These are phyloP conservation scores for Metschnikowia gelsemii DNA, from an alignment of 805 yeast genomes.

Conservation along the genomic window DNA sequence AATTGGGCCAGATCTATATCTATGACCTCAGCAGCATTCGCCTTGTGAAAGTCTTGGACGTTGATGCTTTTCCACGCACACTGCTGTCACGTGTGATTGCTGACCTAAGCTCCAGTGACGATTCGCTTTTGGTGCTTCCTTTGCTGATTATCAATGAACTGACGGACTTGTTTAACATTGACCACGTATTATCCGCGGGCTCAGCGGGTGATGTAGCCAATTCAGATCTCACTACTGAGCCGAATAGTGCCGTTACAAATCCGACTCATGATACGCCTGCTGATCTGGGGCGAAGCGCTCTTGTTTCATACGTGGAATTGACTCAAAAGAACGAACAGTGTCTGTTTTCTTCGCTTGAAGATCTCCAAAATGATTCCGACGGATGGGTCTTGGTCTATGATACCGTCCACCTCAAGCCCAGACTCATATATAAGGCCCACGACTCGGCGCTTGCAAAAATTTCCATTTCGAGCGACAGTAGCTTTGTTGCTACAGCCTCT, in stretches of 20 bases:
- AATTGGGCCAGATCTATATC: slow-evolving; percentile 74
- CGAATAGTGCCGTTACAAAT: too few relatives aligned
- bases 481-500: slow-evolving; percentile 41
- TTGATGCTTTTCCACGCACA: slow-evolving; percentile 16
- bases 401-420: slow-evolving; percentile 32
- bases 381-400: slow-evolving; percentile 46
- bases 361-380: slow-evolving; percentile 27
- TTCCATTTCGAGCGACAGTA: slow-evolving; percentile 27
- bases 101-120: slow-evolving; percentile 37
- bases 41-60: slow-evolving; percentile 49
- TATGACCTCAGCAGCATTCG: slow-evolving; percentile 92
- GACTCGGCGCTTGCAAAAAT: slow-evolving; percentile 36
- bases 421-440: slow-evolving; percentile 41
- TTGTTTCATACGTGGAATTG: slow-evolving; percentile 24
- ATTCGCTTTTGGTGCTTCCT: slow-evolving; percentile 37
- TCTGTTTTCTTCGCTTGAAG: slow-evolving; percentile 23
- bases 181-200: too few relatives aligned
- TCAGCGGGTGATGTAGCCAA: too few relatives aligned
- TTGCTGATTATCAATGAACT: slow-evolving; percentile 28
- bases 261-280: too few relatives aligned
- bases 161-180: slow-evolving; percentile 32
- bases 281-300: slow-evolving; percentile 6
- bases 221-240: too few relatives aligned
- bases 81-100: slow-evolving; percentile 28
- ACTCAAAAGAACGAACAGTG: slow-evolving; percentile 25